phyloP scores from a whole-genome alignment of 768 basidiomycete species.

The Serendipita vermifera region DNA sequence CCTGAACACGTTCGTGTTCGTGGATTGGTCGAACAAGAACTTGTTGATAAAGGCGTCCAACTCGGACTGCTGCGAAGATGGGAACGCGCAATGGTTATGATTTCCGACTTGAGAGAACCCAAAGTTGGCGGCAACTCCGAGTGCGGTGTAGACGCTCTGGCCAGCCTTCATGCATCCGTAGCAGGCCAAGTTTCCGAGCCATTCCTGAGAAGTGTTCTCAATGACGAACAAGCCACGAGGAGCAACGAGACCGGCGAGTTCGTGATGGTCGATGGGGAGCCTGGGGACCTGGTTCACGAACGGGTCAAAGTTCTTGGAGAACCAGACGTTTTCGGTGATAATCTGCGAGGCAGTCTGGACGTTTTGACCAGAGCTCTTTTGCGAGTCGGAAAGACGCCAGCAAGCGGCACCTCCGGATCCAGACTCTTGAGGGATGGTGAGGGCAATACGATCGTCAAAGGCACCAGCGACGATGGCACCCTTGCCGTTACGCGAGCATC shows the following conservation, averaged over 20 bases:
- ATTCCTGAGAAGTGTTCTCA: conserved; percentile 43
- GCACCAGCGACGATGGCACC: conserved; percentile 47
- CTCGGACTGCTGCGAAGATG: conserved; percentile 31
- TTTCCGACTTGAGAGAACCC: conserved; percentile 43
- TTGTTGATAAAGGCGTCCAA: conserved; percentile 44
- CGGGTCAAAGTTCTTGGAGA: conserved; percentile 36
- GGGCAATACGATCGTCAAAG: conserved; percentile 43
- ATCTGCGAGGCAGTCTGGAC: conserved; percentile 48
- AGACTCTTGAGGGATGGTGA: conserved; percentile 51
- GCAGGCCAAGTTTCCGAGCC: conserved; percentile 39
- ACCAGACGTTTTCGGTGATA: conserved; percentile 50
- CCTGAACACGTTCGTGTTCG: conserved; percentile 30
- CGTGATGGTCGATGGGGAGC: conserved; percentile 49
- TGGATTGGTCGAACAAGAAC: conserved; percentile 37
- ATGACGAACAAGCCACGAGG: conserved; percentile 41
- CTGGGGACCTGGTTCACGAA: conserved; percentile 33
- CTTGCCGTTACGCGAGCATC: conserved; percentile 50
- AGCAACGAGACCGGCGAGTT: conserved; percentile 42
- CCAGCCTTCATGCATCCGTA: conserved; percentile 42
- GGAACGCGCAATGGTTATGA: conserved; percentile 45
- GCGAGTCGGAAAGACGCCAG: conserved; percentile 44
- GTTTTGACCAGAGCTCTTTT: conserved; percentile 30
- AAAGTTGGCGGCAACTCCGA: conserved; percentile 35
- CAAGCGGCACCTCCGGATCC: conserved; percentile 47
- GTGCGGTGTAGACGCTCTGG: conserved; percentile 37